Evolutionary conservation across 306 rosid genomes (phyloP).

Genomic region (Quercus suber): DNA sequence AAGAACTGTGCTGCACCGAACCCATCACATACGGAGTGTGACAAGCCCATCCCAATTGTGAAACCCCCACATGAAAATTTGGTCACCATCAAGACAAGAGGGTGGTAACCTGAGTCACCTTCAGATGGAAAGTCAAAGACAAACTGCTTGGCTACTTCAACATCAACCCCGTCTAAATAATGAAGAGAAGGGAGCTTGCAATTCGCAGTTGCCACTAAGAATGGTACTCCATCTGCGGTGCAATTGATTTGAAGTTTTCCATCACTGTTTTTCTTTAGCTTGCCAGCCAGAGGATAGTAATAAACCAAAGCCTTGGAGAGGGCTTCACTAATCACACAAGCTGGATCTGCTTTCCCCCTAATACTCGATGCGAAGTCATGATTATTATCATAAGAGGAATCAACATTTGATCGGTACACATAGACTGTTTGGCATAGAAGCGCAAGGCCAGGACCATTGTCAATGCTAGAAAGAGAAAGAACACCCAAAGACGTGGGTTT

Average conservation of each 20-base stretch:
- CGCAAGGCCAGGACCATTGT: background rate
- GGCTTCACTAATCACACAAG: constrained; percentile 33
- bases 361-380: background rate
- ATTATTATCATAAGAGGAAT: background rate
- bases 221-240: constrained; percentile 47
- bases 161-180: constrained; percentile 42
- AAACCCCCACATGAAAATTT: constrained; percentile 53
- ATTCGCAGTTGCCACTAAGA: constrained; percentile 38
- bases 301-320: constrained; percentile 38
- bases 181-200: constrained; percentile 43
- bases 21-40: constrained; percentile 53
- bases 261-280: constrained; percentile 20
- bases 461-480: constrained; percentile 23
- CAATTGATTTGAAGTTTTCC: constrained; percentile 43
- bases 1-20: constrained; percentile 43
- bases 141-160: constrained; percentile 27
- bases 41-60: constrained; percentile 47
- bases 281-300: constrained; percentile 55
- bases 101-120: constrained; percentile 26
- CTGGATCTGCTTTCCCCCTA: constrained; percentile 29
- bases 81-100: constrained; percentile 42
- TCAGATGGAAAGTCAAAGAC: constrained; percentile 31
- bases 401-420: background rate
- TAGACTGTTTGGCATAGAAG: constrained; percentile 1
- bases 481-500: constrained; percentile 9